Evolutionary conservation across 176 grass and related monocot genomes (phyloP).

Genomic region (Ananas comosus): DNA sequence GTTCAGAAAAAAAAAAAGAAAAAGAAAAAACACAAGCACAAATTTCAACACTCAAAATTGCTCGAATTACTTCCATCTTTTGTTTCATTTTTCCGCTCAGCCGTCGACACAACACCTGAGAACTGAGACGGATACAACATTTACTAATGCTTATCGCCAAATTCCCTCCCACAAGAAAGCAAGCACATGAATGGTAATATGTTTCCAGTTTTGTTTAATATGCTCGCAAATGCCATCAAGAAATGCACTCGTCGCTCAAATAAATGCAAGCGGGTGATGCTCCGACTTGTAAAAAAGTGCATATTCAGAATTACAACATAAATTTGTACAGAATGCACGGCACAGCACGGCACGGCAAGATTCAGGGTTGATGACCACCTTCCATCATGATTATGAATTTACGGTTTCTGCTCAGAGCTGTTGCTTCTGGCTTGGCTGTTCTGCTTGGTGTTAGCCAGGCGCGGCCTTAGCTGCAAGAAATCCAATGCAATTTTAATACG

Average conservation of each 20-base stretch:
- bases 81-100: no score
- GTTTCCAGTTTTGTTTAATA: background rate
- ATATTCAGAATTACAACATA: background rate
- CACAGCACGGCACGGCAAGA: background rate
- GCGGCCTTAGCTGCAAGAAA: conserved; percentile 14
- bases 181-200: background rate
- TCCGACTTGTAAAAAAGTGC: background rate
- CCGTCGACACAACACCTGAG: no score
- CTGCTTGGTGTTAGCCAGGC: conserved; percentile 4
- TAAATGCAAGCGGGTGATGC: background rate
- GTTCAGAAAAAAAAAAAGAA: no score
- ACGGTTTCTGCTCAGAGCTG: background rate
- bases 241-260: background rate
- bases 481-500: background rate
- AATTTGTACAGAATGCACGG: background rate
- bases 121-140: no score
- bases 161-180: no score
- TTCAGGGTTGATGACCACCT: background rate
- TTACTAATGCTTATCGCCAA: no score
- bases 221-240: background rate
- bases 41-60: no score
- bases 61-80: no score
- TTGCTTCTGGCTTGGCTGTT: background rate
- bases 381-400: background rate
- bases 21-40: no score